Conservation (phyloP, 257 asterid species). For the Rehmannia glutinosa region DNA sequence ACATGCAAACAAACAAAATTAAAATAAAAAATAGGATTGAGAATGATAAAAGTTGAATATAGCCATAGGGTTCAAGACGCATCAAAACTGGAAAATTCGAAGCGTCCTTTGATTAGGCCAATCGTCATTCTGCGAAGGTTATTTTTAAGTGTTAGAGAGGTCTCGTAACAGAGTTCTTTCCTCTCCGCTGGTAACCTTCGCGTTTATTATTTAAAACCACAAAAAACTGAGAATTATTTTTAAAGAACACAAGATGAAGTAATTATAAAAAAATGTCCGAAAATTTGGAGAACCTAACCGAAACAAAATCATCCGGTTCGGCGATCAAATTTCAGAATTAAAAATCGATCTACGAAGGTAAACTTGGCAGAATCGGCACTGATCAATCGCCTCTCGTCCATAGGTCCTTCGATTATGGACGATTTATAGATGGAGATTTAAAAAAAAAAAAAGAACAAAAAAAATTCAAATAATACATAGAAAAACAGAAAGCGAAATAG, state of each 20-base stretch:
- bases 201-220: not conserved
- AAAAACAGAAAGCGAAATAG: not conserved
- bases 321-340: conserved; percentile 37
- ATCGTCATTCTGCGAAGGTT: conserved; percentile 49
- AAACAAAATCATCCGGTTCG: conserved; percentile 22
- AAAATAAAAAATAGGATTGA: not conserved
- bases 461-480: not conserved
- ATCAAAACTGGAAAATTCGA: conserved; percentile 23
- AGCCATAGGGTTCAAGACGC: conserved; percentile 69
- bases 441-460: too few species aligned
- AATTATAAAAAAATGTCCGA: conserved; percentile 1
- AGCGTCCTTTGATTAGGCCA: conserved; percentile 58
- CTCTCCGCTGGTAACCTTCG: conserved; percentile 97
- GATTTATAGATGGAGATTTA: not conserved
- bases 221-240: too few species aligned
- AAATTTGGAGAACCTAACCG: conserved; percentile 37
- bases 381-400: conserved; percentile 50
- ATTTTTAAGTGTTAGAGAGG: conserved; percentile 57
- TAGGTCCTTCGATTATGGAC: conserved; percentile 60
- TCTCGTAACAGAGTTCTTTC: conserved; percentile 37
- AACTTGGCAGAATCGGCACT: conserved; percentile 78
- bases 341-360: conserved; percentile 60
- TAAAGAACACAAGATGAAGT: not conserved
- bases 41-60: conserved; percentile 6
- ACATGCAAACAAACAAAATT: not conserved